Evolutionary conservation across 2,329 filamentous ascomycete species (phyloP), one percentile per base, ranked within the genome.

Genomic region (Colletotrichum sp.): DNA sequence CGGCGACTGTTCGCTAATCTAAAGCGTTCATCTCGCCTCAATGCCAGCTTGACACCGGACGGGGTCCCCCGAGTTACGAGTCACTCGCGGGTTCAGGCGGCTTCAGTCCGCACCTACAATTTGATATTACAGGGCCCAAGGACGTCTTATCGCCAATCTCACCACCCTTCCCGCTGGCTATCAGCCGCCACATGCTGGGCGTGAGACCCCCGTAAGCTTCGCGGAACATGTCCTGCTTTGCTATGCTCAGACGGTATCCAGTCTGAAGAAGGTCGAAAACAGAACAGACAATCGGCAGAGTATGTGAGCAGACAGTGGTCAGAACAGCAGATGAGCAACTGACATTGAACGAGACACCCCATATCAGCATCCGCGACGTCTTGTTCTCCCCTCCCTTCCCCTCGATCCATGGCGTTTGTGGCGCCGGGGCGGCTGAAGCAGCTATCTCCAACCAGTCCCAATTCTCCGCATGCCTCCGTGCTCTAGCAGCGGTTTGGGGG

Each of bases 401-500:
- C 22, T 61, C 44, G 59, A 65, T 74, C 64, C 49, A 57, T 65
- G 49, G 70, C 63, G 64, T 61, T 75, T 55, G 73, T 69, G 65
- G 69, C 69, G 72, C 59, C 32, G 39, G 59, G 71, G 65, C 34
- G 74, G 66, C 75, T 71, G 72, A 77, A 55, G 71, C 61, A 71
- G 71, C 67, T 55, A 75, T 77, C 66, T 71, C 75, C 71, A 71
- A 63, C 62, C 66, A 77, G 66, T 63, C 61, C 52, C 65, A 36
- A 75, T 75, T 61, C 61, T 75, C 61, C 52, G 59, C 71, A 67
- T 61, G 66, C 30, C 22, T 62, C 30, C 29, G 52, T 52, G 69
- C 55, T 30, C 63, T 22, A 30, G 49, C 55, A 69, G 57, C 57
- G 29, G 22, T 39, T 25, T 73, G 29, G 70, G 57, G 73, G 63